phyloP scores from a whole-genome alignment of 768 basidiomycete species.

The Tricholoma sp. region DNA sequence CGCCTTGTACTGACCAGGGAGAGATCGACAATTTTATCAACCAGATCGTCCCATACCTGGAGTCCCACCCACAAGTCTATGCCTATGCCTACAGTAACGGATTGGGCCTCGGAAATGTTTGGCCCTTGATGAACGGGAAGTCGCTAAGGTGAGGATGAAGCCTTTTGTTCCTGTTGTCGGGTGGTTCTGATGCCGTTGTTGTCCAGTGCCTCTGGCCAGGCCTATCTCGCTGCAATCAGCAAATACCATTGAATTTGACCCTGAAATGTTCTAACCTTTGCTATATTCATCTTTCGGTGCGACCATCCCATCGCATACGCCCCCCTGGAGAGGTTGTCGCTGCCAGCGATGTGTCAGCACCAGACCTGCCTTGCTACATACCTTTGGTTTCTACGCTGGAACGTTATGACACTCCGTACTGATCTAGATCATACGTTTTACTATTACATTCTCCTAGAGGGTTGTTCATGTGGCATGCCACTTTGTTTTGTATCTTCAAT shows the following conservation, averaged over 20 bases:
- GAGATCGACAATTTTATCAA: conserved; percentile 40
- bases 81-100: conserved; percentile 48
- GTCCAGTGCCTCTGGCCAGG: conserved; percentile 37
- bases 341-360: background rate
- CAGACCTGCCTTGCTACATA: background rate
- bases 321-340: background rate
- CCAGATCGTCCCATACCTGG: conserved; percentile 33
- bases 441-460: background rate
- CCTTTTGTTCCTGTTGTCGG: background rate
- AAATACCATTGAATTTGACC: conserved; percentile 26
- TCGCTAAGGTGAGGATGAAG: conserved; percentile 28
- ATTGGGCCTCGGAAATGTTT: conserved; percentile 38
- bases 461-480: background rate
- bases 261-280: background rate
- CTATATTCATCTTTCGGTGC: background rate
- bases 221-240: conserved; percentile 36
- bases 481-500: background rate
- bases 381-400: background rate
- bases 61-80: conserved; percentile 29
- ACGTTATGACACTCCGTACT: background rate
- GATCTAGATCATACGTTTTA: background rate
- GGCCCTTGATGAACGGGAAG: conserved; percentile 36
- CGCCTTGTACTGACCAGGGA: conserved; percentile 38
- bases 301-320: background rate
- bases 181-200: background rate